Evolutionary conservation across 2,329 filamentous ascomycete species (phyloP).

Genomic region (Calonectria fujianensis): DNA sequence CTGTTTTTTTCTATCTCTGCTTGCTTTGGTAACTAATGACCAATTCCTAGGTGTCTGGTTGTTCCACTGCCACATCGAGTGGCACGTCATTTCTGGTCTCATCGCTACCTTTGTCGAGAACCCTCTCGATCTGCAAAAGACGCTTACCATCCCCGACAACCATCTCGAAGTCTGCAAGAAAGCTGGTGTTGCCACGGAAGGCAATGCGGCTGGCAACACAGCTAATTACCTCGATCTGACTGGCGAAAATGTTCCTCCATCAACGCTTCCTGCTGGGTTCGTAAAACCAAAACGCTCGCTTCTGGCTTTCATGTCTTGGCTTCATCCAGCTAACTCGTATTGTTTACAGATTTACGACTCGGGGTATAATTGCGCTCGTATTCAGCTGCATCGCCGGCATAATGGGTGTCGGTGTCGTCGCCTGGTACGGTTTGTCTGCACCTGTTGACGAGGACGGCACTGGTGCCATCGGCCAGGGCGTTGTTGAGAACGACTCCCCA

Average conservation of each 20-base stretch:
- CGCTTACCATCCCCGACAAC: conserved; percentile 75
- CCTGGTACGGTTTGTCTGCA: conserved; percentile 74
- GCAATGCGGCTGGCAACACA: conserved; percentile 86
- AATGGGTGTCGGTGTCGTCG: conserved; percentile 79
- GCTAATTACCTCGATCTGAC: conserved; percentile 77
- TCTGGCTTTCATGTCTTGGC: not conserved
- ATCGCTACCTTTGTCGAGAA: conserved; percentile 79
- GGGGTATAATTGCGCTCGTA: conserved; percentile 84
- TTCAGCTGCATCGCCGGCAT: conserved; percentile 83
- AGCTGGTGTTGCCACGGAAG: conserved; percentile 69
- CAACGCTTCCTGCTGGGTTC: conserved; percentile 77
- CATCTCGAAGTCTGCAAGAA: conserved; percentile 76
- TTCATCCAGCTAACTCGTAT: conserved; percentile 10
- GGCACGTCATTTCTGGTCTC: conserved; percentile 82
- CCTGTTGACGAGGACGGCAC: conserved; percentile 43
- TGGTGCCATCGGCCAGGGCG: conserved; percentile 43
- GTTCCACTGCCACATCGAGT: conserved; percentile 89
- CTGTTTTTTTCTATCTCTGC: not conserved
- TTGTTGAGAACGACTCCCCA: conserved; percentile 47
- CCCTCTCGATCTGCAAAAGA: conserved; percentile 77
- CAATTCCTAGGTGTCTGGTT: conserved; percentile 75
- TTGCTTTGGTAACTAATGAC: not conserved
- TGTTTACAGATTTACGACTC: conserved; percentile 75
- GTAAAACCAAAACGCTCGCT: conserved; percentile 46
- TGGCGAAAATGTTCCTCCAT: conserved; percentile 75